Evolutionary conservation across 257 asterid species (phyloP).

Genomic region (Primulina eburnea): DNA sequence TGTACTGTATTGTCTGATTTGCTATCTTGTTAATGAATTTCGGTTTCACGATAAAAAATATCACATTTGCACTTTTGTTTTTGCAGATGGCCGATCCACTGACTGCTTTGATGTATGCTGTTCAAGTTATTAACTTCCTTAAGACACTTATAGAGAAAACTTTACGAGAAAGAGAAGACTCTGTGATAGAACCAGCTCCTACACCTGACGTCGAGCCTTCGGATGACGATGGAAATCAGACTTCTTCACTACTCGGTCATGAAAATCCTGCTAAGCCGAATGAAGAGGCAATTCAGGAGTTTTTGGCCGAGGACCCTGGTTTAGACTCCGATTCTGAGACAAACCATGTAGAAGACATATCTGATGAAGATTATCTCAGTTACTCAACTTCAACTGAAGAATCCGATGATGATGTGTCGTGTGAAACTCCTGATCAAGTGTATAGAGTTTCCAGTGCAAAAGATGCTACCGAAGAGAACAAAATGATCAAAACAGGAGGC

Average conservation of each 20-base stretch:
- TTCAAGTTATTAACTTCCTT: constrained; percentile 91
- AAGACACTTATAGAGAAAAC: constrained; percentile 81
- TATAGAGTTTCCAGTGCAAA: constrained; percentile 19
- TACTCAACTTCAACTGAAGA: constrained; percentile 58
- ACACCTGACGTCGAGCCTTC: constrained; percentile 43
- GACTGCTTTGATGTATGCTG: constrained; percentile 91
- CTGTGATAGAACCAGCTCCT: constrained; percentile 44
- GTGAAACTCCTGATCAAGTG: constrained; percentile 41
- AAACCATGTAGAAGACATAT: constrained; percentile 32
- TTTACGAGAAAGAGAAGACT: constrained; percentile 62
- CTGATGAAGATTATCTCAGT: constrained; percentile 53
- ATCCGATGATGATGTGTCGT: constrained; percentile 44
- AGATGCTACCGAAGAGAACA: constrained; percentile 35
- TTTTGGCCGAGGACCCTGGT: constrained; percentile 37
- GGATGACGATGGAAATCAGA: constrained; percentile 61
- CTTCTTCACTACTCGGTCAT: constrained; percentile 33
- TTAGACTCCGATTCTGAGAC: constrained; percentile 43
- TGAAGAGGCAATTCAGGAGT: constrained; percentile 34
- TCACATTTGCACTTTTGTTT: neutral
- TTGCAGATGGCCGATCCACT: constrained; percentile 86
- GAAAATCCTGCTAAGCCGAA: constrained; percentile 30
- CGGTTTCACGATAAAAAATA: too few species aligned
- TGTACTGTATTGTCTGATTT: too few species aligned
- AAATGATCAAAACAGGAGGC: constrained; percentile 27
- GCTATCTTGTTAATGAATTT: too few species aligned